These are phyloP conservation scores for Huntiella abstrusa DNA, from an alignment of 2,329 filamentous ascomycete genomes.

Conservation along the genomic window DNA sequence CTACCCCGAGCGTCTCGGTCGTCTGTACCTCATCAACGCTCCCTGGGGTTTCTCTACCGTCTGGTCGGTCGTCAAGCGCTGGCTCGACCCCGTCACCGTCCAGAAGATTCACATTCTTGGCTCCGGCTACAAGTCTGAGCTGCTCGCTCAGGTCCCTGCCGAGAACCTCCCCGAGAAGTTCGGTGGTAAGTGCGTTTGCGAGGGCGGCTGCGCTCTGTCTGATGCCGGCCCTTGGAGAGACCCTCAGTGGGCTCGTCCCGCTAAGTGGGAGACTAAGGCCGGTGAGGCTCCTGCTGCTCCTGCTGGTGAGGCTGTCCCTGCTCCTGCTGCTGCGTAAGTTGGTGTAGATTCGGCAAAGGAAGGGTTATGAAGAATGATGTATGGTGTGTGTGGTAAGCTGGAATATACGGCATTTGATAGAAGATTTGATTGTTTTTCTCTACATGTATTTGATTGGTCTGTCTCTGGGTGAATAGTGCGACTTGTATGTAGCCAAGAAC, in stretches of 20 bases:
- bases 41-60: constrained; percentile 85
- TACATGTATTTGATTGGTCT: no score
- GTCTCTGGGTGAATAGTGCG: neutral
- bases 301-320: constrained; percentile 18
- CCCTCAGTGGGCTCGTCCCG: constrained; percentile 42
- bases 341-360: neutral
- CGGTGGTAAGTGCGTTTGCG: constrained; percentile 67
- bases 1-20: constrained; percentile 92
- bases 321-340: constrained; percentile 3
- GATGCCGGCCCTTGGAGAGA: constrained; percentile 85
- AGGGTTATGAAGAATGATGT: neutral
- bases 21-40: constrained; percentile 94
- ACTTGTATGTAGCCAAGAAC: neutral
- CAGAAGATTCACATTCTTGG: constrained; percentile 89
- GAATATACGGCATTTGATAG: neutral
- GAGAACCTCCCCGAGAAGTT: constrained; percentile 82
- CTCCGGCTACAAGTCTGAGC: constrained; percentile 59
- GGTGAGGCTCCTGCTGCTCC: constrained; percentile 9
- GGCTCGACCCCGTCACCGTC: constrained; percentile 92
- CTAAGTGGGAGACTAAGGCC: constrained; percentile 36
- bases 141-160: constrained; percentile 64
- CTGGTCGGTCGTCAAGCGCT: constrained; percentile 75
- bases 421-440: neutral
- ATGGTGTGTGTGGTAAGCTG: neutral
- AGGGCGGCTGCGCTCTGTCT: constrained; percentile 66